Conservation (phyloP, 2,329 filamentous ascomycete species). For the Ophiostoma australiae region DNA sequence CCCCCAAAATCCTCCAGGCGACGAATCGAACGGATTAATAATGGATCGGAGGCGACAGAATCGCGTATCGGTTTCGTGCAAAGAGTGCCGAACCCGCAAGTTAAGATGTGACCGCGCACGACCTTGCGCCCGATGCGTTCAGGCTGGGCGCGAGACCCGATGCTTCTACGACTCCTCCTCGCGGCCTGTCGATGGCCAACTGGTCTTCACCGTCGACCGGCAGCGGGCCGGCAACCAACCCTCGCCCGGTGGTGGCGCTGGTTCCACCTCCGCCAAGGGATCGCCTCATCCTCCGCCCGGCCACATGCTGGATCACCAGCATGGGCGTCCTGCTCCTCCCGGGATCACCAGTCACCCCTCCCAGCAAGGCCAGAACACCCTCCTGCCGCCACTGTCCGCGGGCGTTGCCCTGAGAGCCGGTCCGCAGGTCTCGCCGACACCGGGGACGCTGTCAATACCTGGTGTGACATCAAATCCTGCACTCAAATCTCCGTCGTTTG, state of each 20-base stretch:
- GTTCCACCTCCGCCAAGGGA: background rate
- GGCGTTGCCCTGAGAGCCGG: background rate
- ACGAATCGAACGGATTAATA: constrained; percentile 4
- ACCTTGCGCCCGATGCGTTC: constrained; percentile 6
- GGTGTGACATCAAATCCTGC: background rate
- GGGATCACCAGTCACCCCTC: background rate
- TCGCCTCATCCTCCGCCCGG: background rate
- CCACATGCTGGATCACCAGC: background rate
- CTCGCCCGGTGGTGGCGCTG: background rate
- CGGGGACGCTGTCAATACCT: background rate
- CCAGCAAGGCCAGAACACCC: background rate
- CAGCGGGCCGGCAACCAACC: background rate
- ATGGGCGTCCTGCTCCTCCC: too few species aligned
- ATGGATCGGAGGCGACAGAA: constrained; percentile 9
- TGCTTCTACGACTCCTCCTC: constrained; percentile 15
- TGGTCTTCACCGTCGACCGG: constrained; percentile 14
- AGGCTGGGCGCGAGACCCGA: constrained; percentile 3
- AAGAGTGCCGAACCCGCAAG: constrained; percentile 12
- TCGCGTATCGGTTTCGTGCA: constrained; percentile 11
- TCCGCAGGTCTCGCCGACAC: background rate
- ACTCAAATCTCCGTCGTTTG: background rate
- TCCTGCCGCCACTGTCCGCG: background rate
- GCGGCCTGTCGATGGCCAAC: constrained; percentile 10
- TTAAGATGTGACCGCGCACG: constrained; percentile 8
- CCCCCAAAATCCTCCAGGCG: constrained; percentile 6